Conservation (phyloP, 805 yeast genomes). For the Huiozyma naganishii region DNA sequence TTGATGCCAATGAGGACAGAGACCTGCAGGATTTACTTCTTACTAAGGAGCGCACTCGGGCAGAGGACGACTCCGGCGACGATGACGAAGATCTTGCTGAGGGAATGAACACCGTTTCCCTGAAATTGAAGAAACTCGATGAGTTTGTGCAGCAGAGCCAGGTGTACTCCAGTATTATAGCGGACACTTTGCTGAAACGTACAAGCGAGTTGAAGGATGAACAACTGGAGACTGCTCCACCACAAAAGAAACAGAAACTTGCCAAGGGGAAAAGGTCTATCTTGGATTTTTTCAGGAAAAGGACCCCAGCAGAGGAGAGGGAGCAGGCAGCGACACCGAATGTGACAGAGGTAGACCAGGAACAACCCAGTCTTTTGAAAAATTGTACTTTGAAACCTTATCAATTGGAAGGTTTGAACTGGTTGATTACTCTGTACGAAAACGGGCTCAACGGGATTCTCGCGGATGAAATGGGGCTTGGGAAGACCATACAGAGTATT, state of each 20-base stretch:
- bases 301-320: constrained; percentile 8
- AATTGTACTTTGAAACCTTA: constrained; percentile 66
- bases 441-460: constrained; percentile 91
- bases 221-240: constrained; percentile 13
- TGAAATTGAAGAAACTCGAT: constrained; percentile 55
- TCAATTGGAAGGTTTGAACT: constrained; percentile 82
- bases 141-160: constrained; percentile 79
- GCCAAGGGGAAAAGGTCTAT: constrained; percentile 7
- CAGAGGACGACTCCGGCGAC: constrained; percentile 8
- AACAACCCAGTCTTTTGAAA: constrained; percentile 46
- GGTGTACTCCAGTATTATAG: constrained; percentile 74
- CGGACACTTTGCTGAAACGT: constrained; percentile 52
- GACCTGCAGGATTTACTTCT: constrained; percentile 8
- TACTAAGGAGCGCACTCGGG: neutral
- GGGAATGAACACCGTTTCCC: constrained; percentile 38
- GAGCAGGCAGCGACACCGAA: constrained; percentile 8
- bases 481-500: constrained; percentile 85
- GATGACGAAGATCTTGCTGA: constrained; percentile 17
- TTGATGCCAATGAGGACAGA: constrained; percentile 6
- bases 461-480: constrained; percentile 97
- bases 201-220: constrained; percentile 28
- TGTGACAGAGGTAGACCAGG: constrained; percentile 12
- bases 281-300: constrained; percentile 15
- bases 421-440: constrained; percentile 81
- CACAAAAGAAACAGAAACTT: constrained; percentile 13